Conservation (phyloP, 805 yeast genomes). For the Kodamaea lidongshanica region DNA sequence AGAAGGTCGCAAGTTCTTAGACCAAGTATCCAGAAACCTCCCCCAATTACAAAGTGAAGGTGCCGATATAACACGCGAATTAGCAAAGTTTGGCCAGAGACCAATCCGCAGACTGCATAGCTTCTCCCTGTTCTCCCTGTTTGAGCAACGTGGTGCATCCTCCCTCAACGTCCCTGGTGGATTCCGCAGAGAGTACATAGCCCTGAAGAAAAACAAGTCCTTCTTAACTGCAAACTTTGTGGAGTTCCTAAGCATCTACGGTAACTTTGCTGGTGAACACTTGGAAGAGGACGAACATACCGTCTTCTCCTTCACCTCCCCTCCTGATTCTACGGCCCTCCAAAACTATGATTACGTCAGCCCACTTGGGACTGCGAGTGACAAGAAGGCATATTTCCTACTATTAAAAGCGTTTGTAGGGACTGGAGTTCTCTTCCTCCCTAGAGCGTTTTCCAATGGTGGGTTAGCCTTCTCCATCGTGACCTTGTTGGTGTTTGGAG, state of each 20-base stretch:
- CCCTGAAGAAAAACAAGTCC: conserved; percentile 25
- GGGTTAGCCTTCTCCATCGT: conserved; percentile 56
- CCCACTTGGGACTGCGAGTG: conserved; percentile 62
- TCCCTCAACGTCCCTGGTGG: conserved; percentile 77
- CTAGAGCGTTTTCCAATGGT: conserved; percentile 67
- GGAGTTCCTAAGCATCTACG: conserved; percentile 72
- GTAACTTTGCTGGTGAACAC: conserved; percentile 83
- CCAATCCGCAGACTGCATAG: conserved; percentile 13
- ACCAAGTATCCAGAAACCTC: conserved; percentile 32
- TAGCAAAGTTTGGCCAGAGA: conserved; percentile 24
- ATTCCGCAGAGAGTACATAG: conserved; percentile 64
- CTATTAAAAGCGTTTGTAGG: conserved; percentile 72
- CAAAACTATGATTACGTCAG: conserved; percentile 12
- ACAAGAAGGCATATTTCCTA: conserved; percentile 63
- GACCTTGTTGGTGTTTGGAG: conserved; percentile 54
- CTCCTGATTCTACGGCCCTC: conserved; percentile 3
- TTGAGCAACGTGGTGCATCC: conserved; percentile 55
- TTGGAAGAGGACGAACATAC: conserved; percentile 55
- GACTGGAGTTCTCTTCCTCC: conserved; percentile 67
- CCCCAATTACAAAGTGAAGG: conserved; percentile 39
- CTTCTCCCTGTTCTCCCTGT: conserved; percentile 19
- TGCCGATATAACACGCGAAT: conserved; percentile 48
- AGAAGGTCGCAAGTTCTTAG: conserved; percentile 23
- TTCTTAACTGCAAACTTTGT: conserved; percentile 65
- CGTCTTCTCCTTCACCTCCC: conserved; percentile 31